Percentiles rank a stretch among this genome's conserved stretches.
Evolutionary conservation across 176 grass and related monocot species (phyloP).

Genomic region (Musa beccarii): DNA sequence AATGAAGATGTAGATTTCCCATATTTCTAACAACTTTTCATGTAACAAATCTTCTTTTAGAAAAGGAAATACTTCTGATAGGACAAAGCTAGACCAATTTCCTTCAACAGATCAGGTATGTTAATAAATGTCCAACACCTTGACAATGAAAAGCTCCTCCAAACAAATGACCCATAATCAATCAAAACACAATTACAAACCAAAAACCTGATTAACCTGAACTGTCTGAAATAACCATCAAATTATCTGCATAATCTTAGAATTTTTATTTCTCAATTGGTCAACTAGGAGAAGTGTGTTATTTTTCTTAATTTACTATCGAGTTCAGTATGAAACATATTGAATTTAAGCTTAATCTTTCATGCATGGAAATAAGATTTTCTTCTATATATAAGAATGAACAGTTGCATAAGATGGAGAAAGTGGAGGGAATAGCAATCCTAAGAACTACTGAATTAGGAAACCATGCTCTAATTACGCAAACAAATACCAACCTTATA

Average conservation of each 20-base stretch:
- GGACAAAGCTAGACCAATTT: too few relatives aligned
- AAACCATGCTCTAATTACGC: neutral
- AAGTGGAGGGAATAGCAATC: neutral
- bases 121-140: neutral
- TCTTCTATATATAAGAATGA: neutral
- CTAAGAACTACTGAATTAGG: neutral
- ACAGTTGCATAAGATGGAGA: neutral
- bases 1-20: too few relatives aligned
- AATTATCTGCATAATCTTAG: neutral
- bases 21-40: too few relatives aligned
- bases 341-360: neutral
- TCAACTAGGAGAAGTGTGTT: neutral
- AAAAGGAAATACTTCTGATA: too few relatives aligned
- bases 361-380: neutral
- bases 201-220: neutral
- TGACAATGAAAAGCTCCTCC: neutral
- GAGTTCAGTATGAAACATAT: neutral
- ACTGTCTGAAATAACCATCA: neutral
- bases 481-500: constrained; percentile 52
- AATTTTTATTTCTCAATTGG: neutral
- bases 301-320: neutral
- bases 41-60: too few relatives aligned
- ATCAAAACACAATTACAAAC: neutral
- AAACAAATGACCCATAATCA: neutral
- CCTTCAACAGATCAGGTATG: too few relatives aligned